Evolutionary conservation across 768 basidiomycete species (phyloP), one percentile per base, ranked within the genome.

Genomic region (Phlebiopsis gigantea): DNA sequence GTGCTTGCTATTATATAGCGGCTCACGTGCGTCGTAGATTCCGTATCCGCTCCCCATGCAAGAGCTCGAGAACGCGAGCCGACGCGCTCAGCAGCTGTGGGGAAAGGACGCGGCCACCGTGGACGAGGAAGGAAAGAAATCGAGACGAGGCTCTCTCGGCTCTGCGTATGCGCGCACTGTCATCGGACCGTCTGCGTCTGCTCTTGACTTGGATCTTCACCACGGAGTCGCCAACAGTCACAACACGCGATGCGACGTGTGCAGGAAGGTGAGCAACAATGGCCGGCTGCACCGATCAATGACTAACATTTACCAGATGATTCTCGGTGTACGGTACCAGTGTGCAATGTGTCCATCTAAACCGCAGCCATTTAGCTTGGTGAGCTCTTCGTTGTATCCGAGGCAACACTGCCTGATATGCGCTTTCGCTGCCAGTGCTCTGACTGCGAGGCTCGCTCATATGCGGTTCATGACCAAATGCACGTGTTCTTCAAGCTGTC

Each of bases 401-500:
- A 17, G 6, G 29, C n/a, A 10, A 3, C 24, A 17, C 22, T 15
- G 29, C 45, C 22, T 47, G 54, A 42, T 41, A 24, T n/a, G n/a
- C 60, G 55, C 34, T 29, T 53, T 46, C 30, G 53, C 9, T 28
- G 46, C 0, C 53, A 97, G 93, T 97, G 95, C 68, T 74, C 81
- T 21, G 76, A 75, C 26, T 98, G 94, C 67, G 94, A 98, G 70
- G 71, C 73, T 28, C 77, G 75, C 42, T 96, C 93, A 0, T 90
- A 93, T 65, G 71, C 77, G 5, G 64, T 90, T 17, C 94, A 98
- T 65, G 85, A 96, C 67, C 84, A 92, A 0, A 80, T 79, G 71
- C 94, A 98, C 59, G 74, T 88, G 10, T 98, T 97, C 73, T 83
- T 96, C 77, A 95, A 92, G 65, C 76, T 98, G 30, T 84, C 84